Evolutionary conservation across 352 stramenopile species (phyloP), one percentile per base, ranked within the genome.

Genomic region (Globisporangium cederbergense): DNA sequence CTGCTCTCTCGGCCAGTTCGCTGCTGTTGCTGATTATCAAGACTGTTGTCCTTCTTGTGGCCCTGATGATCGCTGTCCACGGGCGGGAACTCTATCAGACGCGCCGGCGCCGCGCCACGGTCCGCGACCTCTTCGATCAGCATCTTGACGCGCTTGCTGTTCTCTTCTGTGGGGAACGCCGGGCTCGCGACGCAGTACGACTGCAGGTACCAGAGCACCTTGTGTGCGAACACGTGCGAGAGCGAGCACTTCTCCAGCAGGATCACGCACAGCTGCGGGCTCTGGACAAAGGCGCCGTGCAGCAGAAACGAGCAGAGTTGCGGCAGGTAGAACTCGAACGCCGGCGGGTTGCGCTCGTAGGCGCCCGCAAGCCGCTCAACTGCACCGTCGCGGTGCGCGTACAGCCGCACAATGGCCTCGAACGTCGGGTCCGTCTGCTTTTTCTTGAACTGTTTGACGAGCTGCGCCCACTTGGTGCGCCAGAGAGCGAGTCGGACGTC

Each of bases 311-410:
- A 90, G 75, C 84, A 93, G 30, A 95, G 68, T 65, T 95, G 86
- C 52, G 86, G 86, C 51, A 93, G 62, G 64, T 95, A 95, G 51
- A 95, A 95, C 70, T 91, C 86, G 57, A 95, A 95, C 60, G 80
- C 83, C 36, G 68, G 60, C 47, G 79, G 81, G 46, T 89, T 72
- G 46, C 71, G 75, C 30, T 90, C 79, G 47, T 81, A 88, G 18
- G 79, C 79, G 50, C 74, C 49, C 0, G 63, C 71, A 45, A 95
- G 61, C 1, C 74, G 73, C 58, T 89, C 76, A 28, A 91, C 76
- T 0, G 83, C 86, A 43, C 72, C 71, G 49, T 91, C 83, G 42
- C 88, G 84, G 59, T 95, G 86, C 3, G 86, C 86, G 64, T 90
- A 95, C 13, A 95, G 77, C n/a, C 82, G 78, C 65, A 95, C 80